Evolutionary conservation across 2,329 filamentous ascomycete species (phyloP).

Genomic region (Dactylonectria estremocensis): DNA sequence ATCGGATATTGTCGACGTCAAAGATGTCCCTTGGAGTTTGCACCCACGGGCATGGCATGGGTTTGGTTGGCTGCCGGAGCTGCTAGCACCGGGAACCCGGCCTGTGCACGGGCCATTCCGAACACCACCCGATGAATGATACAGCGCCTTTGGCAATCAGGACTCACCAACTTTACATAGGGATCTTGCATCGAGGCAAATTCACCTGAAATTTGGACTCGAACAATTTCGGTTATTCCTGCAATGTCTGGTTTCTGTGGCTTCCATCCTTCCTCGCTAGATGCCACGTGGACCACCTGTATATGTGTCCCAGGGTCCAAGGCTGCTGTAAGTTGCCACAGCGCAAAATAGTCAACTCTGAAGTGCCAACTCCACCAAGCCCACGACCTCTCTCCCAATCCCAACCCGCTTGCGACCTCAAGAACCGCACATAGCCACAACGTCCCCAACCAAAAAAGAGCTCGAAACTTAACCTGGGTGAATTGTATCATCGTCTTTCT

Average conservation of each 20-base stretch:
- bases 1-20: constrained; percentile 18
- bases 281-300: too few relatives aligned
- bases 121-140: not conserved
- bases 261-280: too few relatives aligned
- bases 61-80: constrained; percentile 17
- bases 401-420: not conserved
- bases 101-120: constrained; percentile 30
- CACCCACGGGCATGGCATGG: not conserved
- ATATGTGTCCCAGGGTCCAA: too few relatives aligned
- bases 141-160: not conserved
- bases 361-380: constrained; percentile 1
- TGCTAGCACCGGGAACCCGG: constrained; percentile 17
- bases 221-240: too few relatives aligned
- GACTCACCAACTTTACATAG: not conserved
- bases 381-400: not conserved
- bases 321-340: not conserved
- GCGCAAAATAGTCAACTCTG: not conserved
- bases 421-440: not conserved
- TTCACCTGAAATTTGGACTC: not conserved
- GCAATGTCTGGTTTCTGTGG: too few relatives aligned
- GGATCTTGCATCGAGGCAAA: not conserved
- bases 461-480: not conserved
- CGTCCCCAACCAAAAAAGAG: not conserved
- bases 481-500: not conserved
- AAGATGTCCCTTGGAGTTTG: constrained; percentile 37